Conservation (phyloP, 1,284 basidiomycete genomes). For the Pascua sp. region DNA sequence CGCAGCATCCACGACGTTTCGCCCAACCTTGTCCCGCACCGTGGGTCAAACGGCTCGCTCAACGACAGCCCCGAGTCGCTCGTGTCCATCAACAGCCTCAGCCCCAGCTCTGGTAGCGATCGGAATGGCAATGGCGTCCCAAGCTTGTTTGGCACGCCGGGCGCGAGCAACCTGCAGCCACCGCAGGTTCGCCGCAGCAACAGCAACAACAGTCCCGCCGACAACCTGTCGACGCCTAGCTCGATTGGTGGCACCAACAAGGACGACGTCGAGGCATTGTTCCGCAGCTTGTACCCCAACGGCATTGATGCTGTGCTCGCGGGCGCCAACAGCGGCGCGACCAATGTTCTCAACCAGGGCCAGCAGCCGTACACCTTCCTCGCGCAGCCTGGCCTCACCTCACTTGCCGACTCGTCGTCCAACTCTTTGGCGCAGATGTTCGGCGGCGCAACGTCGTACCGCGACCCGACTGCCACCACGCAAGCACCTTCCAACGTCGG, state of each 20-base stretch:
- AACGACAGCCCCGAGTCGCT: conserved; percentile 35
- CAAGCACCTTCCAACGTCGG: not conserved
- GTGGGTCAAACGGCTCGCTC: conserved; percentile 15
- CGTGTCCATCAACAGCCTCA: conserved; percentile 22
- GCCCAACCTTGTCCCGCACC: conserved; percentile 11
- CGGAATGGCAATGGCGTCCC: not conserved
- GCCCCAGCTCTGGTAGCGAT: conserved; percentile 7
- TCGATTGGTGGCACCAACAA: conserved; percentile 16
- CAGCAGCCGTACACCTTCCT: conserved; percentile 32
- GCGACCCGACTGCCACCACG: conserved; percentile 7
- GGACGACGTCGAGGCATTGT: conserved; percentile 40
- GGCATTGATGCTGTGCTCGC: conserved; percentile 20
- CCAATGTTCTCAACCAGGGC: not conserved
- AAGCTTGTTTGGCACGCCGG: conserved; percentile 13
- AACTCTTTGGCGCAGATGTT: conserved; percentile 19
- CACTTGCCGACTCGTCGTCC: conserved; percentile 28
- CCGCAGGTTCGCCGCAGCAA: not conserved
- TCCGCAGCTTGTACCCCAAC: conserved; percentile 42
- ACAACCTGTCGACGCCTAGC: conserved; percentile 11
- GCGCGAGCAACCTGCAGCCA: too few relatives aligned
- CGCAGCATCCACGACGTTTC: conserved; percentile 34
- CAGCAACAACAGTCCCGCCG: conserved; percentile 5
- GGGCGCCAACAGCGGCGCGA: not conserved
- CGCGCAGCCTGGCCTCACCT: conserved; percentile 30
- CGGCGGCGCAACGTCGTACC: conserved; percentile 20